phyloP scores from a whole-genome alignment of 257 asterid species.

The Buddleja alternifolia region DNA sequence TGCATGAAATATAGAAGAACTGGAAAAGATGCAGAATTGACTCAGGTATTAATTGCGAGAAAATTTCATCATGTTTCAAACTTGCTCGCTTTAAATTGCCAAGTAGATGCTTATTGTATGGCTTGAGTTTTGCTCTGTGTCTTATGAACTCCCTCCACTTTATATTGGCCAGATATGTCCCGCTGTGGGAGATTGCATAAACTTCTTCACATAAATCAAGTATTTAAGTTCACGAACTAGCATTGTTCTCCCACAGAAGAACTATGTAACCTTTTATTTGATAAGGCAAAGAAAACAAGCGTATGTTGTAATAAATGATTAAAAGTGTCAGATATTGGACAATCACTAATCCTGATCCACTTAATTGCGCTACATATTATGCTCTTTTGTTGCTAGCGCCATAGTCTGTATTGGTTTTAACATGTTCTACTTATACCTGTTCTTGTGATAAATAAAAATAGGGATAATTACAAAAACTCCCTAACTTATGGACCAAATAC shows the following conservation, averaged over 20 bases:
- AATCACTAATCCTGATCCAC: not conserved
- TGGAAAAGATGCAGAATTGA: slow-evolving; percentile 94
- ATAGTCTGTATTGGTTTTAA: not conserved
- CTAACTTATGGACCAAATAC: too few species aligned
- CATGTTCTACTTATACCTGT: not conserved
- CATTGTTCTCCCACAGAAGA: not conserved
- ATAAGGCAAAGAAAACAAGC: not conserved
- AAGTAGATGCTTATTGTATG: not conserved
- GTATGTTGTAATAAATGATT: not conserved
- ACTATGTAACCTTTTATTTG: not conserved
- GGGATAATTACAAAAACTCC: too few species aligned
- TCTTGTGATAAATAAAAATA: not conserved
- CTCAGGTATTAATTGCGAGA: slow-evolving; percentile 65
- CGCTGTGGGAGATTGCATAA: slow-evolving; percentile 11
- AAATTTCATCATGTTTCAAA: slow-evolving; percentile 17
- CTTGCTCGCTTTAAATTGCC: slow-evolving; percentile 11
- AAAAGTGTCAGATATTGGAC: not conserved
- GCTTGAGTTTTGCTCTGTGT: slow-evolving; percentile 1
- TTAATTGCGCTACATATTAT: not conserved
- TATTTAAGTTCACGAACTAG: not conserved
- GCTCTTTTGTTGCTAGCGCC: slow-evolving; percentile 1
- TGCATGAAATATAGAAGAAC: slow-evolving; percentile 82
- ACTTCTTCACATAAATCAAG: not conserved
- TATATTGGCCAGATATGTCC: slow-evolving; percentile 1
- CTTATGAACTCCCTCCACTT: not conserved